Percentiles rank a stretch among this genome's conserved stretches.
Conservation (phyloP, 192 early-diverging fungal species). For the Coemansia sp. region DNA sequence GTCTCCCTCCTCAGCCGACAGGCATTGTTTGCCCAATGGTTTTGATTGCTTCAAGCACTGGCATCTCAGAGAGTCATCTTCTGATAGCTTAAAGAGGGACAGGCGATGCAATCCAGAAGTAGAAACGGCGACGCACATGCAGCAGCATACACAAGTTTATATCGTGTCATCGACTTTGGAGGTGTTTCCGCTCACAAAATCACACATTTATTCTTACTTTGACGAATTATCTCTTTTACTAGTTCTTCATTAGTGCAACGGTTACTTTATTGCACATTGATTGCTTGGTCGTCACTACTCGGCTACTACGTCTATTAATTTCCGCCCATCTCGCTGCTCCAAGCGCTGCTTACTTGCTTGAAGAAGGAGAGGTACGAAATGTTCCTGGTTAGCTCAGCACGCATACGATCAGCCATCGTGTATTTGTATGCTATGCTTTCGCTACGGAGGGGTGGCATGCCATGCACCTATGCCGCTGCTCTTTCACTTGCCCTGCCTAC, state of each 20-base stretch:
- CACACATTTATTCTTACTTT: background rate
- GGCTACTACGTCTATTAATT: constrained; percentile 5
- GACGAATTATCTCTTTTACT: background rate
- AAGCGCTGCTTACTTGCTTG: background rate
- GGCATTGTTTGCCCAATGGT: background rate
- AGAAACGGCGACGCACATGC: background rate
- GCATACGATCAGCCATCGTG: background rate
- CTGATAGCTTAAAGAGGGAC: background rate
- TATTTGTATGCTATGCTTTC: background rate
- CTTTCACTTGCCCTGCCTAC: background rate
- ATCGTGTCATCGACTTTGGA: background rate
- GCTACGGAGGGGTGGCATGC: background rate
- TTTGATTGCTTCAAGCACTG: background rate
- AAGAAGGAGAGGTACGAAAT: background rate
- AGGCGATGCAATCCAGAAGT: background rate
- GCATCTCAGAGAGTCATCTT: constrained; percentile 5
- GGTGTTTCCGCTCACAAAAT: background rate
- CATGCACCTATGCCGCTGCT: background rate
- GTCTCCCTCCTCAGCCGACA: background rate
- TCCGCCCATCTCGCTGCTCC: background rate
- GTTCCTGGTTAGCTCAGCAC: background rate
- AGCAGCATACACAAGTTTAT: background rate
- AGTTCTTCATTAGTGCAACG: background rate
- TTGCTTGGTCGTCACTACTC: constrained; percentile 2
- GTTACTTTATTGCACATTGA: background rate